Base-by-base conservation (phyloP, 148 eudicot genomes). In the Nepenthes mirabilis region DNA sequence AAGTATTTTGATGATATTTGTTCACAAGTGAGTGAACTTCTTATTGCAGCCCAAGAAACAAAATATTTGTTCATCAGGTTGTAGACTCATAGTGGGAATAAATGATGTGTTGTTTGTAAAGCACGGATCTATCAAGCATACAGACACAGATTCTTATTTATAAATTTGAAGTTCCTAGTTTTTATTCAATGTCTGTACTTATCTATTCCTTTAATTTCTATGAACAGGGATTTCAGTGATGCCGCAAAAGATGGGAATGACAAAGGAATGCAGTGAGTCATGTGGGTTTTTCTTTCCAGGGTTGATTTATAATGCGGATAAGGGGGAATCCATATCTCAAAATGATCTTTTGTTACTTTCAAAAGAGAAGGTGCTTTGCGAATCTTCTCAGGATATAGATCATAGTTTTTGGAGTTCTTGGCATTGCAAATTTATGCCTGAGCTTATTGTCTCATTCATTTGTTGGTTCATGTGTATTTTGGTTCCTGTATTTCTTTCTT, bases 281-380 rank as follows among this genome's bases (percentile, higher is more conserved):
- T 75, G 83, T 58, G 94, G 86, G 53, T 91, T 91, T 82, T 69
- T 80, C 71, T 61, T 76, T 37, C 84, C 75, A 5, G 66, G 52
- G 37, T 55, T 78, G 45, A 7, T 68, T 40, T 72, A 70, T 65
- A 36, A 2, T 2, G 63, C 35, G 23, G 64, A 62, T 7, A 79
- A 76, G 49, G 66, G 71, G 48, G 80, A 60, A 52, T 72, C 74
- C n/a, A 40, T 85, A 63, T 68, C 72, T 58, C 85, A 82, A 57
- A 85, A 88, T 66, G 98, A 91, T 71, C 80, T 91, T 58, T 63
- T 91, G 65, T 56, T 88, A 62, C 66, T 91, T 57, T 78, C 98
- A 43, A 77, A 63, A 51, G 75, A 74, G 32, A 79, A 85, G 94
- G 95, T 91, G 68, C 52, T 49, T 58, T 43, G 9, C 43, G 40